phyloP scores from a whole-genome alignment of 2,329 filamentous ascomycete species.

The Aspergillus flavus region DNA sequence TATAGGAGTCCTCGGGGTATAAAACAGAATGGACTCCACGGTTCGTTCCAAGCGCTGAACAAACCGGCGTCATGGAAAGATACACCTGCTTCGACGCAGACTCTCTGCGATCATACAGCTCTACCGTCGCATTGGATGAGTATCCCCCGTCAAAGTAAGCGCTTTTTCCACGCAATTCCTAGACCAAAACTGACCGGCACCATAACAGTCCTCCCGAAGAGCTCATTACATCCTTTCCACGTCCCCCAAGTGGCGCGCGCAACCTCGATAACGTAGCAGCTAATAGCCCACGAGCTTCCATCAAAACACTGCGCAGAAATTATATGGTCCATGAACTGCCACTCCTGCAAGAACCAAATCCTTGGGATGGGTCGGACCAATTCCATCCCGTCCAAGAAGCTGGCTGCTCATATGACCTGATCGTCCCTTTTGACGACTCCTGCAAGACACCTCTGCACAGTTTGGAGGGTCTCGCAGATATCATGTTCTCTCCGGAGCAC shows the following conservation, averaged over 20 bases:
- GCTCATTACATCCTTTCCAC: slow-evolving; percentile 28
- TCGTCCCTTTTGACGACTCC: slow-evolving; percentile 32
- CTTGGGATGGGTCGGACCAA: slow-evolving; percentile 27
- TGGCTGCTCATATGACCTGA: slow-evolving; percentile 37
- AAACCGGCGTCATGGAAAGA: slow-evolving; percentile 1
- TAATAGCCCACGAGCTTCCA: slow-evolving; percentile 23
- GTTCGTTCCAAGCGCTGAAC: neutral
- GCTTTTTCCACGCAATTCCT: neutral
- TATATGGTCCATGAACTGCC: slow-evolving; percentile 30
- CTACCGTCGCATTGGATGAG: slow-evolving; percentile 11
- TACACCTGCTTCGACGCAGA: slow-evolving; percentile 10
- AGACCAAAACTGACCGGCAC: neutral
- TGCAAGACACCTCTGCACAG: slow-evolving; percentile 45
- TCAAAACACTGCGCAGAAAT: slow-evolving; percentile 32
- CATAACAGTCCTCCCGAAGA: slow-evolving; percentile 14
- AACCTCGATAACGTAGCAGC: slow-evolving; percentile 18
- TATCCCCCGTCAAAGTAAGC: neutral
- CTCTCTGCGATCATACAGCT: slow-evolving; percentile 15
- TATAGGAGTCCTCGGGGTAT: neutral
- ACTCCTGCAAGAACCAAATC: slow-evolving; percentile 31
- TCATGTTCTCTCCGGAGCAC: slow-evolving; percentile 68
- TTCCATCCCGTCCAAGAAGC: slow-evolving; percentile 36
- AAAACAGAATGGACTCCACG: neutral
- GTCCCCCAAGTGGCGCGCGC: slow-evolving; percentile 21
- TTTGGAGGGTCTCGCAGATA: slow-evolving; percentile 65